A percentile compares a stretch with the other conserved stretches of the same genome.
phyloP scores from a whole-genome alignment of 2,329 filamentous ascomycete genomes.

The Cyphellophora attinorum region DNA sequence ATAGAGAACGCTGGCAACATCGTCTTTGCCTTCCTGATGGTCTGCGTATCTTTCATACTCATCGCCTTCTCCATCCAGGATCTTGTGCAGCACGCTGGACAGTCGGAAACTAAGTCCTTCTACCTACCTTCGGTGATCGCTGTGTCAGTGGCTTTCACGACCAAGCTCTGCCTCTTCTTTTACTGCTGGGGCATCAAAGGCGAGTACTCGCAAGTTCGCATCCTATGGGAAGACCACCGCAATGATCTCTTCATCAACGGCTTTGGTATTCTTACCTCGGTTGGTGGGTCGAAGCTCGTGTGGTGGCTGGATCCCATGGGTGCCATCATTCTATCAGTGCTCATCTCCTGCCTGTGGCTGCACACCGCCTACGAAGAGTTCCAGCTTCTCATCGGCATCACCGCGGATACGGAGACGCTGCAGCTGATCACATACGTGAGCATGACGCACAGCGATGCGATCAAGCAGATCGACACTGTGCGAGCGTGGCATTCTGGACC shows the following conservation, averaged over 20 bases:
- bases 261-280: conserved; percentile 79
- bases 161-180: conserved; percentile 73
- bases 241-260: conserved; percentile 97
- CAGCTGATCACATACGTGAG: conserved; percentile 94
- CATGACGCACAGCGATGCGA: conserved; percentile 74
- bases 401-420: conserved; percentile 73
- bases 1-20: conserved; percentile 96
- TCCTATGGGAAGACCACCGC: conserved; percentile 92
- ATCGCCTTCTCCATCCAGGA: conserved; percentile 78
- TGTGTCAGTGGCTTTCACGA: conserved; percentile 71
- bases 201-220: conserved; percentile 82
- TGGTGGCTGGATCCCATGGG: conserved; percentile 97
- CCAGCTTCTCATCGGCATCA: conserved; percentile 79
- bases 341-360: conserved; percentile 75
- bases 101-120: conserved; percentile 53
- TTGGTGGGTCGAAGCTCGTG: conserved; percentile 76
- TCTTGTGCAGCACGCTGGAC: conserved; percentile 44
- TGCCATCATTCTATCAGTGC: conserved; percentile 68
- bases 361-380: conserved; percentile 83
- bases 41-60: conserved; percentile 78
- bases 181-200: conserved; percentile 90
- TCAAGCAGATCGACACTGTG: conserved; percentile 87
- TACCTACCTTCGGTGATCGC: conserved; percentile 77
- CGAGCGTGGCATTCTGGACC: conserved; percentile 86
- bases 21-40: conserved; percentile 94